Evolutionary conservation across 1,284 basidiomycete species (phyloP).

Genomic region (Ceratobasidium theobromae): DNA sequence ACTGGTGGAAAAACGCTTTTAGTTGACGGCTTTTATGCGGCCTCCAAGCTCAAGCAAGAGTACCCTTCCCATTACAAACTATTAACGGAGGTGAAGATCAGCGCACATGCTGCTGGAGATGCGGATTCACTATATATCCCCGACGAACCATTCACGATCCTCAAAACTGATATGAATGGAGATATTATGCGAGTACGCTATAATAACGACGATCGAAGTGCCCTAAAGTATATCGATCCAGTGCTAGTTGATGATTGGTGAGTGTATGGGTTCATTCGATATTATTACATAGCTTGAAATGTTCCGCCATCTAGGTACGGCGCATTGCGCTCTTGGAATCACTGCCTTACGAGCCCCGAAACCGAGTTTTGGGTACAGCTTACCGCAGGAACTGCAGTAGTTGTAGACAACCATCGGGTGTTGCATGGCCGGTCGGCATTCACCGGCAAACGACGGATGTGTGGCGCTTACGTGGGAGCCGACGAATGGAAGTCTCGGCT

Average conservation of each 20-base stretch:
- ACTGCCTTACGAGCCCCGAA: constrained; percentile 71
- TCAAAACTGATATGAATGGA: constrained; percentile 67
- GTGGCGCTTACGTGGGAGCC: constrained; percentile 91
- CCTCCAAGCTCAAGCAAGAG: constrained; percentile 71
- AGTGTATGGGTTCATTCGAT: constrained; percentile 35
- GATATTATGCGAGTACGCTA: constrained; percentile 81
- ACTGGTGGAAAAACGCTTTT: constrained; percentile 85
- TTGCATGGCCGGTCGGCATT: constrained; percentile 92
- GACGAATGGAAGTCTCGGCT: constrained; percentile 86
- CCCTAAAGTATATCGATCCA: constrained; percentile 62
- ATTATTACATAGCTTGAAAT: neutral
- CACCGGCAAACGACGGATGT: constrained; percentile 85
- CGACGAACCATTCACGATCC: constrained; percentile 62
- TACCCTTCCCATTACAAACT: constrained; percentile 74
- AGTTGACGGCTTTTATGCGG: constrained; percentile 93
- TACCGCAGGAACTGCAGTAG: constrained; percentile 80
- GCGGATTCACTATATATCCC: constrained; percentile 61
- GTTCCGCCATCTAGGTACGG: constrained; percentile 66
- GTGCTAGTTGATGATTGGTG: constrained; percentile 71
- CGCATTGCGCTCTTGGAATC: constrained; percentile 79
- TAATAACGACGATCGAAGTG: constrained; percentile 94
- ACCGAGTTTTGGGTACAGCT: constrained; percentile 93
- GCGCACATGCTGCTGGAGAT: constrained; percentile 89
- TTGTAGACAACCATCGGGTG: constrained; percentile 93
- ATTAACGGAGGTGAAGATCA: constrained; percentile 69